Evolutionary conservation across 768 basidiomycete species (phyloP).

Genomic region (Pleurotus eryngii): DNA sequence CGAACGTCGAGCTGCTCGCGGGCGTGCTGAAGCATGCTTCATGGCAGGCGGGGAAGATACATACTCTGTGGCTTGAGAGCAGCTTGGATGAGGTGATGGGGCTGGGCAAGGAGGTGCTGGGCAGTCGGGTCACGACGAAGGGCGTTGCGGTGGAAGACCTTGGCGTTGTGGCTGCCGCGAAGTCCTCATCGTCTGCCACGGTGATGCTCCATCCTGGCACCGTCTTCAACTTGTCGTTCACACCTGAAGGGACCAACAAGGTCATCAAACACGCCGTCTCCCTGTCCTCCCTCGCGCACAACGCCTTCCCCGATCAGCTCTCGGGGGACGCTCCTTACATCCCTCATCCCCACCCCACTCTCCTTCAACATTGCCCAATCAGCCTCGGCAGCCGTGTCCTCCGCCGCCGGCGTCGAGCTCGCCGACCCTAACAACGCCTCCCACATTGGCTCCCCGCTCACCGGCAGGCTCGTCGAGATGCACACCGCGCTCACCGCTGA

Average conservation of each 20-base stretch:
- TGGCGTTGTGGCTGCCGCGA: not conserved
- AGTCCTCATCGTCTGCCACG: not conserved
- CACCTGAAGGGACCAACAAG: constrained; percentile 7
- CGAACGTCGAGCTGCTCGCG: constrained; percentile 28
- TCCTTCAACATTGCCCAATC: constrained; percentile 31
- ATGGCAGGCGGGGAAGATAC: constrained; percentile 27
- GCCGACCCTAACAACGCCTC: constrained; percentile 29
- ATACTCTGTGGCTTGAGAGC: constrained; percentile 36
- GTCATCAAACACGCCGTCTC: constrained; percentile 27
- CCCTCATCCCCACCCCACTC: constrained; percentile 25
- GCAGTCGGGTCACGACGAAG: not conserved
- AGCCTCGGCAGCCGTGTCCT: constrained; percentile 21
- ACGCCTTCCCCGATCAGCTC: constrained; percentile 32
- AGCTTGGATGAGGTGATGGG: constrained; percentile 19
- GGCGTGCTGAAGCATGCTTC: constrained; percentile 29
- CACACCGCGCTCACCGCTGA: constrained; percentile 23
- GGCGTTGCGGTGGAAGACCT: not conserved
- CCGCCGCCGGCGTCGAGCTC: constrained; percentile 26
- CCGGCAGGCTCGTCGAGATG: constrained; percentile 35
- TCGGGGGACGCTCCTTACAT: constrained; percentile 32
- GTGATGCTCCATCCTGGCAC: constrained; percentile 32
- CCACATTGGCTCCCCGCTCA: constrained; percentile 30
- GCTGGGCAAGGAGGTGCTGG: constrained; percentile 13
- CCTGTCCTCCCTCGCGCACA: constrained; percentile 28
- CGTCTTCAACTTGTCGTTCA: constrained; percentile 29